Conservation (phyloP, 2,329 filamentous ascomycete species). For the Rutstroemia sp. region DNA sequence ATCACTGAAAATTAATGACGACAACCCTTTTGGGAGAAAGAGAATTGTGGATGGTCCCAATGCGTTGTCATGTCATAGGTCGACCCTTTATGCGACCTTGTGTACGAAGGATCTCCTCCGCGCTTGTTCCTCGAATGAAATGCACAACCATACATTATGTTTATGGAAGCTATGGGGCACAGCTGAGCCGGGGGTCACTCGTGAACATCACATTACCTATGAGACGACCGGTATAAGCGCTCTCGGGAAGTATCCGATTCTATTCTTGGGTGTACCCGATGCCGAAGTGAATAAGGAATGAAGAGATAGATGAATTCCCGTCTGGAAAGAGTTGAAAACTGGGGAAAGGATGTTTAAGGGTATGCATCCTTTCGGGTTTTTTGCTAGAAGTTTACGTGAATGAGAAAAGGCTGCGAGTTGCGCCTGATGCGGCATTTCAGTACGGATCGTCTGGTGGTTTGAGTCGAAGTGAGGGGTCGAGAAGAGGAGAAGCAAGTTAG, state of each 20-base stretch:
- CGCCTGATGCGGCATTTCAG: not conserved
- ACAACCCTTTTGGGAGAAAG: not conserved
- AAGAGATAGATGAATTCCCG: not conserved
- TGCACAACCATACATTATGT: not conserved
- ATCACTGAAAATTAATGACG: not conserved
- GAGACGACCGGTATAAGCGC: not conserved
- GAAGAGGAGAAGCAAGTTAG: not conserved
- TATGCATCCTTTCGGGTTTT: not conserved
- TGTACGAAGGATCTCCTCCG: conserved; percentile 1
- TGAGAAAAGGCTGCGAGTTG: not conserved
- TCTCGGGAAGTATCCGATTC: not conserved
- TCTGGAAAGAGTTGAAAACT: too few species aligned
- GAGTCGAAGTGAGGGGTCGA: not conserved
- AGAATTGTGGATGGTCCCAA: not conserved
- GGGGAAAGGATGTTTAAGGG: not conserved
- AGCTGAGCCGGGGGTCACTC: not conserved
- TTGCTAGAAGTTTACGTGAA: not conserved
- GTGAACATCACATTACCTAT: not conserved
- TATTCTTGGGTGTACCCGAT: not conserved
- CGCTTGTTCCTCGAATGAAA: conserved; percentile 3
- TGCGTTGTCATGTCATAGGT: not conserved
- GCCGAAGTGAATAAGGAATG: not conserved
- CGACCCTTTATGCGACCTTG: not conserved
- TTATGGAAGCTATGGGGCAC: not conserved
- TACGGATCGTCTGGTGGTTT: not conserved